Base-by-base conservation (phyloP, 2,329 filamentous ascomycete genomes). In the Xylariaceae sp. region DNA sequence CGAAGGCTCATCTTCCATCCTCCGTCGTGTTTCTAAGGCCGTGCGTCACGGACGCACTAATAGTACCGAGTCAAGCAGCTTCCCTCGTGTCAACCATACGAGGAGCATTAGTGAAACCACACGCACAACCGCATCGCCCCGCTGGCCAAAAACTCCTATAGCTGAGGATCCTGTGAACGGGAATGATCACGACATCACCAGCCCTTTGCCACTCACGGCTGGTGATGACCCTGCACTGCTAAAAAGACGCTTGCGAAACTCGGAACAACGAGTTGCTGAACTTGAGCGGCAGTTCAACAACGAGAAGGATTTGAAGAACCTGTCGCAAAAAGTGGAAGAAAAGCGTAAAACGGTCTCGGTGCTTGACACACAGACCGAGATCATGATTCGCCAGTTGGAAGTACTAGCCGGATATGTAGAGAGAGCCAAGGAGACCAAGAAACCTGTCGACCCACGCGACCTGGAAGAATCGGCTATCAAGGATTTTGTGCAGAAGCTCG, bases 271-370 rank as follows among this genome's bases (percentile, higher is more conserved):
- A 55, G 91, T 97, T 47, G 85, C 90, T 1, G 92, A 97, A 72
- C 83, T 99, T 46, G 89, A 93, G 71, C 81, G 86, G n/a, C 87
- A 91, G 60, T 90, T 91, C 65, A 80, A 75, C 42, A 81, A 80
- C 2, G 84, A 86, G 59, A 84, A 84, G 62, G 82, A 85, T 53
- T 71, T 86, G 20, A 88, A 88, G 73, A 88, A 86, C 64, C 85
- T 95, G 24, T 95, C 95, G 72, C 92, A 88, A 64, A 93, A 92
- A 69, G 77, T 97, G 20, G 81, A 89, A 29, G 92, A 97, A 73
- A 97, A 97, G 77, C 83, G 94, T 53, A 96, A 95, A 66, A 97
- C 94, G 0, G 94, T 99, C 70, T 93, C 93, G 6, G 89, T 95
- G 15, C 79, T 97, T 45, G 93, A 97, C 70, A 93, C 92, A 0